A percentile compares a stretch with the other conserved stretches of the same genome.
phyloP scores from a whole-genome alignment of 805 yeast species.

The Candida ipomoeae region DNA sequence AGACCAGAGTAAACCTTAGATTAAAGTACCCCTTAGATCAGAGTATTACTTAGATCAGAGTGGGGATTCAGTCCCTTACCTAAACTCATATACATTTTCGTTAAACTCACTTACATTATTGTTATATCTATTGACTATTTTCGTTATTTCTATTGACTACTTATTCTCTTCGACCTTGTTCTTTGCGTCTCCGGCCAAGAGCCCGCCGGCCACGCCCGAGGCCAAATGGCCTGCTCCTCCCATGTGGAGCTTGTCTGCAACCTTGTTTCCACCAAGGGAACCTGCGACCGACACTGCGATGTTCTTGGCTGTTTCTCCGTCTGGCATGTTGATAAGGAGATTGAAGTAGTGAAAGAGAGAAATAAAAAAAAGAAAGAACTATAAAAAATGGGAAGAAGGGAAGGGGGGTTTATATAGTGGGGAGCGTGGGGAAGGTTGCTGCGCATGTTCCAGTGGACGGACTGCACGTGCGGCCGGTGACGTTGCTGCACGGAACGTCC shows the following conservation, averaged over 20 bases:
- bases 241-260: slow-evolving; percentile 29
- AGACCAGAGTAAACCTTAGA: too few relatives aligned
- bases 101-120: too few relatives aligned
- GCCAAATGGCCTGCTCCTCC: slow-evolving; percentile 35
- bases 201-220: slow-evolving; percentile 30
- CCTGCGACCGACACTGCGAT: slow-evolving; percentile 36
- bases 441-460: not conserved
- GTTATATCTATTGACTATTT: too few relatives aligned
- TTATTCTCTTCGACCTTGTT: slow-evolving; percentile 24
- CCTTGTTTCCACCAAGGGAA: slow-evolving; percentile 37
- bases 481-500: not conserved
- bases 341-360: too few relatives aligned
- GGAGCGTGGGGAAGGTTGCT: not conserved
- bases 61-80: too few relatives aligned
- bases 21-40: too few relatives aligned
- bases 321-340: not conserved
- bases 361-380: too few relatives aligned
- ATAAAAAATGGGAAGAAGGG: too few relatives aligned
- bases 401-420: not conserved
- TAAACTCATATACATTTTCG: too few relatives aligned
- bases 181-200: slow-evolving; percentile 32
- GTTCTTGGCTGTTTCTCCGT: slow-evolving; percentile 24
- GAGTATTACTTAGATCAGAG: too few relatives aligned
- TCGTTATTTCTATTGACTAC: not conserved
- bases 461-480: not conserved